Conservation (phyloP, 2,329 filamentous ascomycete genomes). For the Emmonsiellopsis sp. region DNA sequence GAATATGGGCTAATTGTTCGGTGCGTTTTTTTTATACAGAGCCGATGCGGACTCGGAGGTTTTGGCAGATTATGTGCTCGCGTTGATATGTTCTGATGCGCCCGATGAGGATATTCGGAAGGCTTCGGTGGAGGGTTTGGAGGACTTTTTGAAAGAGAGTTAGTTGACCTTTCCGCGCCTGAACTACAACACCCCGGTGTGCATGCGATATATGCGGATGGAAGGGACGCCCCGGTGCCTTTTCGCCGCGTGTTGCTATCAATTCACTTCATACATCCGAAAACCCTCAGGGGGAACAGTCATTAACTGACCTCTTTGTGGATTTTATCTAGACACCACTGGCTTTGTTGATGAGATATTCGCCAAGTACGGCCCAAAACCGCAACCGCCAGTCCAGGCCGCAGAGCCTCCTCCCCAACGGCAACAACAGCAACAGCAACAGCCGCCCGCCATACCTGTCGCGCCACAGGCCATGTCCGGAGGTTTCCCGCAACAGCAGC, state of each 20-base stretch:
- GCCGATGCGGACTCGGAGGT: slow-evolving; percentile 55
- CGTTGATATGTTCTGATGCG: slow-evolving; percentile 48
- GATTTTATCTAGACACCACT: slow-evolving; percentile 34
- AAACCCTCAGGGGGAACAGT: too few relatives aligned
- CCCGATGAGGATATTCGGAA: slow-evolving; percentile 44
- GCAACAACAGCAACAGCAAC: neutral
- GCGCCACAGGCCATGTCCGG: too few relatives aligned
- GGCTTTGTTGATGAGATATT: slow-evolving; percentile 51
- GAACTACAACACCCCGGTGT: neutral
- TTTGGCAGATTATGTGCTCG: slow-evolving; percentile 54
- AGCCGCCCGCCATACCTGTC: neutral
- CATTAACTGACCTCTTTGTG: neutral
- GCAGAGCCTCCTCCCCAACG: neutral
- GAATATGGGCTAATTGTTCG: neutral
- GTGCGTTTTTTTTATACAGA: slow-evolving; percentile 22
- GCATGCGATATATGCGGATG: too few relatives aligned
- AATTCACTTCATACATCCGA: neutral
- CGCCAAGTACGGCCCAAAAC: slow-evolving; percentile 40
- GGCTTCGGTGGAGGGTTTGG: slow-evolving; percentile 46
- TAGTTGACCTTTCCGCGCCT: slow-evolving; percentile 13
- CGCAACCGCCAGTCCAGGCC: slow-evolving; percentile 17
- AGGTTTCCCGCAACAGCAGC: neutral
- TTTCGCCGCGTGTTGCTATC: too few relatives aligned
- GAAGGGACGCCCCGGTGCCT: too few relatives aligned
- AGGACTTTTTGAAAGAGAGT: slow-evolving; percentile 51